These are phyloP conservation scores for Chaetoceros muelleri DNA, from an alignment of 108 stramenopile genomes.

Conservation along the genomic window DNA sequence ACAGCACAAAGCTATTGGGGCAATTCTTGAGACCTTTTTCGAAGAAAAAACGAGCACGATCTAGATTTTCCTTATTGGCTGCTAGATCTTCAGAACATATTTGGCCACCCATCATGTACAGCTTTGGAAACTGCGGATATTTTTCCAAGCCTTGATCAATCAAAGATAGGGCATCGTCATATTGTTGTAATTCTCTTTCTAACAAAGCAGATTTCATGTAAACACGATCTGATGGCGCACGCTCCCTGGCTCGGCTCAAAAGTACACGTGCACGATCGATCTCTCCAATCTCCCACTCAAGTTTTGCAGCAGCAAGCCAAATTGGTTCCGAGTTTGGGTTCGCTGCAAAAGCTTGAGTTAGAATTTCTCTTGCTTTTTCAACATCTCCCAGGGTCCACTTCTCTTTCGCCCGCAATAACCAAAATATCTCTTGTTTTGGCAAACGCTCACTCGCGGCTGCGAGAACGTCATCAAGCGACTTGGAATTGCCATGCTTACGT, in stretches of 20 bases:
- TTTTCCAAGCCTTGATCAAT: constrained; percentile 71
- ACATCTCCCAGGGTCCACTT: constrained; percentile 85
- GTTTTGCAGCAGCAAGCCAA: constrained; percentile 94
- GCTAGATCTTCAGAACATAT: constrained; percentile 68
- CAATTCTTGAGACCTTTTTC: constrained; percentile 71
- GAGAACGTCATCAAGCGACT: constrained; percentile 64
- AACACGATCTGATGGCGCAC: constrained; percentile 75
- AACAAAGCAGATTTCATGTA: constrained; percentile 94
- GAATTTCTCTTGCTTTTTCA: constrained; percentile 80
- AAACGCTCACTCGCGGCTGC: constrained; percentile 73
- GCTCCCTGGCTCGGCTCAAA: constrained; percentile 73
- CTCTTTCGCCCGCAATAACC: constrained; percentile 96
- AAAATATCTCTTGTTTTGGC: constrained; percentile 89
- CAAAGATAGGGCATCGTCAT: constrained; percentile 37
- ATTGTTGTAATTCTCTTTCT: constrained; percentile 55
- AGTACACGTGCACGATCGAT: constrained; percentile 80
- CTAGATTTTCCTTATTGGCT: constrained; percentile 41
- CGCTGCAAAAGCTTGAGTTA: constrained; percentile 85
- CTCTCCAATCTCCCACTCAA: constrained; percentile 96
- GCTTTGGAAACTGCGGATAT: constrained; percentile 70
- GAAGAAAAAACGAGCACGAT: constrained; percentile 63
- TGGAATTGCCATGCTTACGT: constrained; percentile 62
- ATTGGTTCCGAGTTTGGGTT: constrained; percentile 94
- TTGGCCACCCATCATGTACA: constrained; percentile 97
- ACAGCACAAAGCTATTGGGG: constrained; percentile 69